A percentile compares a stretch with the other conserved stretches of the same genome.
Evolutionary conservation across 495 filamentous ascomycete genomes (phyloP).

Genomic region (Neurospora intermedia): DNA sequence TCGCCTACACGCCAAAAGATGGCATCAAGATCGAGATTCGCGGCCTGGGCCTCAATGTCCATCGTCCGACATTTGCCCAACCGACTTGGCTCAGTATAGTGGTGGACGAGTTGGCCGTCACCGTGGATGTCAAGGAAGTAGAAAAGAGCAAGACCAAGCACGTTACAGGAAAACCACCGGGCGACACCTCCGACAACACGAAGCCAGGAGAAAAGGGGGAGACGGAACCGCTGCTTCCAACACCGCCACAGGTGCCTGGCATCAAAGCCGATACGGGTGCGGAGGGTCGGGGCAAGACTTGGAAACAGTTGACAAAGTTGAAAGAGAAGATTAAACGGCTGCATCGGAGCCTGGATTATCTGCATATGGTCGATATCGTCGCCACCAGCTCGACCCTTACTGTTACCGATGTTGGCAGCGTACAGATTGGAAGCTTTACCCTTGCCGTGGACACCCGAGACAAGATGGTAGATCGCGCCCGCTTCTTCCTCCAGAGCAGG

Average conservation of each 20-base stretch:
- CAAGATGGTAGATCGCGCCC: constrained; percentile 82
- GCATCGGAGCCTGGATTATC: constrained; percentile 78
- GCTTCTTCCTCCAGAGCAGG: constrained; percentile 73
- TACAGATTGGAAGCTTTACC: constrained; percentile 76
- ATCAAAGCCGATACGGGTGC: constrained; percentile 14
- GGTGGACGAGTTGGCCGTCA: constrained; percentile 72
- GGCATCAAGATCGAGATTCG: constrained; percentile 84
- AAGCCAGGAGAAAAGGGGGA: constrained; percentile 11
- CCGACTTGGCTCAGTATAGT: constrained; percentile 94
- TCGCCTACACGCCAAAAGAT: constrained; percentile 77
- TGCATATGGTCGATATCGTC: constrained; percentile 83
- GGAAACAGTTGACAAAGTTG: constrained; percentile 60
- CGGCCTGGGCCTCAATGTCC: constrained; percentile 74
- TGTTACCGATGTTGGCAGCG: constrained; percentile 66
- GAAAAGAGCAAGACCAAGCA: constrained; percentile 30
- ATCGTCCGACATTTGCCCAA: constrained; percentile 90
- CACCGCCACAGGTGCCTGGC: constrained; percentile 13
- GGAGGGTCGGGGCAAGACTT: constrained; percentile 55
- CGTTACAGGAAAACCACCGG: neutral
- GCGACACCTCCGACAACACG: constrained; percentile 10
- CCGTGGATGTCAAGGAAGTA: constrained; percentile 60
- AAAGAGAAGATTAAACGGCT: constrained; percentile 80
- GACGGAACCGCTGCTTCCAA: constrained; percentile 10
- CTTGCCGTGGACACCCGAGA: constrained; percentile 82
- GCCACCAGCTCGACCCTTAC: constrained; percentile 66